phyloP scores from a whole-genome alignment of 768 basidiomycete genomes.

The Mycena galericulata region DNA sequence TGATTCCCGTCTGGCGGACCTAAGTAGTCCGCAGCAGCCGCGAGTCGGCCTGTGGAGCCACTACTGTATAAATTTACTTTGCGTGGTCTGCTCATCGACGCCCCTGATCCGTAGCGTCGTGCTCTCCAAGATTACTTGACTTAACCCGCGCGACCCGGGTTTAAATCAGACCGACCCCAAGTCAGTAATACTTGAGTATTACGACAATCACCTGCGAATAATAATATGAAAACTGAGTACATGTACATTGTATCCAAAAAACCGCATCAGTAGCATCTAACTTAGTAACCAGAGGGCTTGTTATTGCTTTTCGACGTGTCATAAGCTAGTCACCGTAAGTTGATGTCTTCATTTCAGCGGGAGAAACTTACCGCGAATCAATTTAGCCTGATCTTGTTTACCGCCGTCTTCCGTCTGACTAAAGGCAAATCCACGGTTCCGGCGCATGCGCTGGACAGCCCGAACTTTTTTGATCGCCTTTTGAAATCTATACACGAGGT shows the following conservation, averaged over 20 bases:
- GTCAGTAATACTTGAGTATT: no score
- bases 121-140: no score
- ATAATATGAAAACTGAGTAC: conserved; percentile 29
- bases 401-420: conserved; percentile 92
- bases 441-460: conserved; percentile 97
- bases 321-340: conserved; percentile 44
- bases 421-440: conserved; percentile 97
- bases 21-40: no score
- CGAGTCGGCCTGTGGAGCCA: no score
- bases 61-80: no score
- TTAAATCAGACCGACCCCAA: no score
- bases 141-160: no score
- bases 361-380: conserved; percentile 14
- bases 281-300: conserved; percentile 81
- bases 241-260: conserved; percentile 28
- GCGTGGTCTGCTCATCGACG: no score
- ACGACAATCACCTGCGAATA: no score
- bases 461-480: conserved; percentile 99
- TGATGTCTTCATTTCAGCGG: no score
- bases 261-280: conserved; percentile 16
- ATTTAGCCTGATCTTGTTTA: conserved; percentile 86
- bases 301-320: conserved; percentile 84
- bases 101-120: no score
- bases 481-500: conserved; percentile 79
- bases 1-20: neutral